Percentiles rank a stretch among this genome's conserved stretches.
These are phyloP conservation scores for Ophiostoma sp. DNA, from an alignment of 2,329 filamentous ascomycete species.

Conservation along the genomic window DNA sequence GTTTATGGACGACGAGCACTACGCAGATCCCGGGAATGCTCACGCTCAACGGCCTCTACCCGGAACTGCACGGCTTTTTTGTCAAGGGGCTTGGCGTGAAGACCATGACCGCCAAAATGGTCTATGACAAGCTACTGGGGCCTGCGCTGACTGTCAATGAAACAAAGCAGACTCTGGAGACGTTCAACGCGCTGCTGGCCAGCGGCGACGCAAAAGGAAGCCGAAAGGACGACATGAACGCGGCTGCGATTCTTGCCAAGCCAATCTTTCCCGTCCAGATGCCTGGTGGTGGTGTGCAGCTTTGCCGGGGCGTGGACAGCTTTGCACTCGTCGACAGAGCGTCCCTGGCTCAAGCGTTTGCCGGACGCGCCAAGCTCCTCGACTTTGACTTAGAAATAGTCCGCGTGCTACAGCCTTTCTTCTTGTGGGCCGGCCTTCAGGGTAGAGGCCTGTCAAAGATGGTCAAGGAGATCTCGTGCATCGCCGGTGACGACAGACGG, in stretches of 20 bases:
- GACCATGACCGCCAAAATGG: constrained; percentile 15
- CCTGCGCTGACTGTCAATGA: background rate
- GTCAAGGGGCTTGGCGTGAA: constrained; percentile 12
- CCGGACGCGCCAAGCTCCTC: constrained; percentile 31
- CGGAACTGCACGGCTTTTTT: constrained; percentile 12
- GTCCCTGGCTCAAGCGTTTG: constrained; percentile 30
- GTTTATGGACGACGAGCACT: constrained; percentile 15
- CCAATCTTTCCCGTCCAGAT: constrained; percentile 10
- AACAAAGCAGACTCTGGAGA: constrained; percentile 8
- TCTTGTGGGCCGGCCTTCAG: constrained; percentile 34
- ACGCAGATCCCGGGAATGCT: constrained; percentile 9
- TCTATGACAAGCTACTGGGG: constrained; percentile 13
- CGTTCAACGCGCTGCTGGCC: constrained; percentile 13
- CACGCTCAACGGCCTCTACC: constrained; percentile 12
- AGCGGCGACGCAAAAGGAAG: background rate
- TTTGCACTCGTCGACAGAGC: constrained; percentile 37
- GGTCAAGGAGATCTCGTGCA: constrained; percentile 34
- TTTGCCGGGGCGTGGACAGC: background rate
- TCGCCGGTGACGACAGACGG: constrained; percentile 24
- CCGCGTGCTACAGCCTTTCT: constrained; percentile 30
- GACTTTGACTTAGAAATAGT: constrained; percentile 36
- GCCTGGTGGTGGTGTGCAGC: background rate
- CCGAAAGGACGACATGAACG: background rate
- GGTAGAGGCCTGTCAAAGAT: constrained; percentile 32
- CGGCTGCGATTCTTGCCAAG: background rate